Evolutionary conservation across 2,329 filamentous ascomycete genomes (phyloP).

Genomic region (Aspergillus fijiensis): DNA sequence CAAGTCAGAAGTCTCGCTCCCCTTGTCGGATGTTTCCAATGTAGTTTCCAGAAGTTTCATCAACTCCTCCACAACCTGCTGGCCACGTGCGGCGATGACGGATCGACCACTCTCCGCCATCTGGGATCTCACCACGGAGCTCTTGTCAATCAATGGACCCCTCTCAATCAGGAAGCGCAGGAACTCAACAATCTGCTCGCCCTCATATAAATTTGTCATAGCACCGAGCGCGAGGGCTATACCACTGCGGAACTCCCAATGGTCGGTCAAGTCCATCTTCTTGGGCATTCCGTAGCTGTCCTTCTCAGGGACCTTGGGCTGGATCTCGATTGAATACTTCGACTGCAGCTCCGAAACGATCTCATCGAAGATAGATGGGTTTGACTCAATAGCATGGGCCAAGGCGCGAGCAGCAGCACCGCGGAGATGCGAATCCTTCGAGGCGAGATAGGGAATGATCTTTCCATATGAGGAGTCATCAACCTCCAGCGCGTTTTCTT

Average conservation of each 20-base stretch:
- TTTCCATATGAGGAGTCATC: conserved; percentile 63
- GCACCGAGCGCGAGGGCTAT: conserved; percentile 85
- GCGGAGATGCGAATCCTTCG: conserved; percentile 76
- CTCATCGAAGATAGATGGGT: conserved; percentile 59
- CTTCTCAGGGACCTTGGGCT: conserved; percentile 76
- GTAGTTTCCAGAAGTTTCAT: conserved; percentile 91
- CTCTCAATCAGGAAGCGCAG: conserved; percentile 81
- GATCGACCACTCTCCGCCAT: conserved; percentile 89
- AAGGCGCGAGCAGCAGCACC: conserved; percentile 79
- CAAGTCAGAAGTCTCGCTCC: conserved; percentile 76
- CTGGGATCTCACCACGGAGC: conserved; percentile 72
- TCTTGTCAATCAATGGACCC: conserved; percentile 83
- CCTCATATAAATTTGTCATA: conserved; percentile 68
- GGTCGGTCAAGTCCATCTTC: conserved; percentile 82
- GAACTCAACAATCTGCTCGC: conserved; percentile 70
- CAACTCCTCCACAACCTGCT: conserved; percentile 77
- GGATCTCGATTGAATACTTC: conserved; percentile 75
- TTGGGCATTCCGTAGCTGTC: conserved; percentile 94
- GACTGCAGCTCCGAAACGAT: conserved; percentile 66
- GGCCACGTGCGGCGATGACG: conserved; percentile 78
- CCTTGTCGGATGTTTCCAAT: conserved; percentile 80
- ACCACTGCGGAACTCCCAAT: conserved; percentile 88
- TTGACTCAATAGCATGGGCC: conserved; percentile 67
- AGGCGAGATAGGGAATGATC: conserved; percentile 77
- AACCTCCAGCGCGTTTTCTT: conserved; percentile 79